phyloP scores from a whole-genome alignment of 768 basidiomycete genomes.

The Cantharellus cinnabarinus region DNA sequence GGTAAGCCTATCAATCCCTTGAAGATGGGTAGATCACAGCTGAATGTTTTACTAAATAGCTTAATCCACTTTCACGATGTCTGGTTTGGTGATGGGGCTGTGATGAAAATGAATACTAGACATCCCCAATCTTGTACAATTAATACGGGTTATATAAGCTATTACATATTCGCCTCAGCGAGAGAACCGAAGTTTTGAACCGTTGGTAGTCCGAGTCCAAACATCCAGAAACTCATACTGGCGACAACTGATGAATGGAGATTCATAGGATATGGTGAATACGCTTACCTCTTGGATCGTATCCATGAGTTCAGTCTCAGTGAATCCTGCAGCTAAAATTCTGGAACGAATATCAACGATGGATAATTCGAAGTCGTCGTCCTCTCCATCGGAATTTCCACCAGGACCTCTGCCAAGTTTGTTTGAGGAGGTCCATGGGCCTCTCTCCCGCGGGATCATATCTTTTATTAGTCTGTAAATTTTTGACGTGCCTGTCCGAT shows the following conservation, averaged over 20 bases:
- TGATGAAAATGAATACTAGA: neutral
- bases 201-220: slow-evolving; percentile 65
- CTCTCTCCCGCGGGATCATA: slow-evolving; percentile 31
- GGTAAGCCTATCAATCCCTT: slow-evolving; percentile 22
- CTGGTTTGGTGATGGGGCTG: neutral
- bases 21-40: neutral
- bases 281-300: slow-evolving; percentile 54
- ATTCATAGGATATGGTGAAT: neutral
- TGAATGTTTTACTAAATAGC: neutral
- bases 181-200: slow-evolving; percentile 34
- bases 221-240: slow-evolving; percentile 81
- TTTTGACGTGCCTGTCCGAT: slow-evolving; percentile 61
- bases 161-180: neutral
- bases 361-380: slow-evolving; percentile 48
- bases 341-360: slow-evolving; percentile 79
- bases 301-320: slow-evolving; percentile 75
- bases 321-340: slow-evolving; percentile 72
- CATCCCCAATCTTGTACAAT: neutral
- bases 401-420: slow-evolving; percentile 46
- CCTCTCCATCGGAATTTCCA: slow-evolving; percentile 22
- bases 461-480: slow-evolving; percentile 83
- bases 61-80: neutral
- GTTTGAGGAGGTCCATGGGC: slow-evolving; percentile 17
- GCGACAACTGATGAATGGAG: slow-evolving; percentile 7
- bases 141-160: neutral